Evolutionary conservation across 805 yeast genomes (phyloP).

Genomic region (Candida namnaoensis): DNA sequence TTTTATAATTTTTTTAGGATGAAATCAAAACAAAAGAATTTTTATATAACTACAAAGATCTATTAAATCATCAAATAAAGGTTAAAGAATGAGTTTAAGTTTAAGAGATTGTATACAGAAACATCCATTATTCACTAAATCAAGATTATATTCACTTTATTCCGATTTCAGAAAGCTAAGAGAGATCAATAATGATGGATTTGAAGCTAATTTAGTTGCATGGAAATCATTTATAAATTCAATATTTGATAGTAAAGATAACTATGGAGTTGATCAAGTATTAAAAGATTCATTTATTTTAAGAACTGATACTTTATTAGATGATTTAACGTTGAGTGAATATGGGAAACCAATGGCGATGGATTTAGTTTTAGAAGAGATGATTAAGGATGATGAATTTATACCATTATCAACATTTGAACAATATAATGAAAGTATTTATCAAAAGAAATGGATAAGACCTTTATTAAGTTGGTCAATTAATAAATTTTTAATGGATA

Average conservation of each 20-base stretch:
- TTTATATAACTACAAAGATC: too few relatives aligned
- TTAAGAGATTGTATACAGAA: conserved; percentile 10
- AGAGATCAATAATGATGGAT: conserved; percentile 32
- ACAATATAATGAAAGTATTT: conserved; percentile 9
- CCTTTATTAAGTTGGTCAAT: conserved; percentile 16
- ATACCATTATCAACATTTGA: conserved; percentile 17
- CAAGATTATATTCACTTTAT: conserved; percentile 28
- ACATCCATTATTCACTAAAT: conserved; percentile 20
- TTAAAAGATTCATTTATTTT: conserved; percentile 13
- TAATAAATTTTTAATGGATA: conserved; percentile 13
- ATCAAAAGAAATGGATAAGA: conserved; percentile 13
- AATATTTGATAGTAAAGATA: conserved; percentile 7
- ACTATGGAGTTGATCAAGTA: background rate
- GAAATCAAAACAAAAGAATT: too few relatives aligned
- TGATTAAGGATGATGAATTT: conserved; percentile 20
- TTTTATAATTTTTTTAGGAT: too few relatives aligned
- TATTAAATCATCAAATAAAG: too few relatives aligned
- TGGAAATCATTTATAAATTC: conserved; percentile 24
- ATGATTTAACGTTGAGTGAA: conserved; percentile 16
- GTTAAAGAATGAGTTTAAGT: too few relatives aligned
- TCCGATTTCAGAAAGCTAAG: conserved; percentile 27
- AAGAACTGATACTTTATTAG: conserved; percentile 16
- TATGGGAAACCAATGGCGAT: conserved; percentile 27
- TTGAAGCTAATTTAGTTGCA: conserved; percentile 26
- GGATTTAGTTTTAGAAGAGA: conserved; percentile 24